Evolutionary conservation across 768 basidiomycete genomes (phyloP).

Genomic region (Tulasnella sp.): DNA sequence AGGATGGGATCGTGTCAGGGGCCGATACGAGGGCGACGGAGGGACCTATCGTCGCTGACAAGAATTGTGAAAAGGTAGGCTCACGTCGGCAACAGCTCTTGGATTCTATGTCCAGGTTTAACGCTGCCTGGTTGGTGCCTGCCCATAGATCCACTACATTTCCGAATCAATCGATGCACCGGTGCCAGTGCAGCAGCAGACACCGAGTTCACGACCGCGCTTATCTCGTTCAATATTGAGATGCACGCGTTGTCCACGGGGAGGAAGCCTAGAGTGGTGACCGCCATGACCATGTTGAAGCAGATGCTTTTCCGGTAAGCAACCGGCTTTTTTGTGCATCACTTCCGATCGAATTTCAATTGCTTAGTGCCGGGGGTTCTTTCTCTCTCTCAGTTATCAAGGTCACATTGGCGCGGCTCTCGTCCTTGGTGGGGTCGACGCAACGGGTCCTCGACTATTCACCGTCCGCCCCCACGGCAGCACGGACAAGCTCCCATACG

Average conservation of each 20-base stretch:
- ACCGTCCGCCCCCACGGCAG: slow-evolving; percentile 95
- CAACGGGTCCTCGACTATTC: slow-evolving; percentile 89
- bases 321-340: neutral
- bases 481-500: slow-evolving; percentile 96
- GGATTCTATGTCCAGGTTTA: neutral
- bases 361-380: neutral
- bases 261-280: slow-evolving; percentile 85
- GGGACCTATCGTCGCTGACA: slow-evolving; percentile 92
- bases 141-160: slow-evolving; percentile 84
- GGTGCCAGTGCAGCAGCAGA: slow-evolving; percentile 99
- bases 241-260: slow-evolving; percentile 86
- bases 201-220: slow-evolving; percentile 88
- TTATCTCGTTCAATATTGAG: slow-evolving; percentile 94
- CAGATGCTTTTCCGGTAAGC: slow-evolving; percentile 87
- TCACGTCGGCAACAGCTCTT: neutral
- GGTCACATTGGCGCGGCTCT: slow-evolving; percentile 92
- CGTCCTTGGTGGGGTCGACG: slow-evolving; percentile 93
- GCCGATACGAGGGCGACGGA: slow-evolving; percentile 96
- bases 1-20: slow-evolving; percentile 86
- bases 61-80: slow-evolving; percentile 97
- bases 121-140: neutral
- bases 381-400: slow-evolving; percentile 70
- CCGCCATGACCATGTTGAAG: slow-evolving; percentile 98
- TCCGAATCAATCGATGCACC: slow-evolving; percentile 94
- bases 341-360: neutral